Base-by-base conservation (phyloP, 2,329 filamentous ascomycete genomes). In the Nannizzia gypsea region DNA sequence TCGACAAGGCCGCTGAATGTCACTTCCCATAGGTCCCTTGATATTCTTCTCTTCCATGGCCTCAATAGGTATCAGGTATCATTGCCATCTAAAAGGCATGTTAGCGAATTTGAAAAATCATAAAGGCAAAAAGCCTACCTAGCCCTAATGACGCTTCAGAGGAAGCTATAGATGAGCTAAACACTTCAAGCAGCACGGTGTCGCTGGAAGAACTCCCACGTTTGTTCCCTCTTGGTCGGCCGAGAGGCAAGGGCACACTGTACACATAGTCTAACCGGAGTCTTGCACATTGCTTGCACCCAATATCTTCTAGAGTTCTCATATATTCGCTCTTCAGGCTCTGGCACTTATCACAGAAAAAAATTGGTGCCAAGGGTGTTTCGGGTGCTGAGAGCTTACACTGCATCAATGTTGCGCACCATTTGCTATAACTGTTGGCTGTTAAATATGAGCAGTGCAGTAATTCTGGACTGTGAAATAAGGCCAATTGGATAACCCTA, bases 331-430 rank as follows among this genome's bases (percentile, higher is more conserved):
- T 58, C 28, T 58, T 58, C n/a, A 58, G 26, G 3, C 11, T 48
- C 48, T 58, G 56, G 15, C 40, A 50, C 34, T 42, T 58, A 22
- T 58, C 40, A 28, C 56, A 58, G 28, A 31, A 31, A 31, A 36
- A 13, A 36, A 36, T 13, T 11, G n/a, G 22, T 52, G 46, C 46
- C 24, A 52, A 52, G 46, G 22, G 28, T 52, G 46, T 52, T 22
- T 52, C 22, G 28, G 46, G 24, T 20, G 46, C 13, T 6, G 22
- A 26, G 11, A 52, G 6, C 15, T 15, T 31, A 20, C 24, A 8
- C 46, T 52, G 46, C 46, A 17, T 52, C 26, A 26, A 31, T 26
- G n/a, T 28, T 52, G 8, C 15, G 46, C 31, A 36, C 9, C 13
- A n/a, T 52, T 31, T 22, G 15, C 24, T n/a, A 13, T 26, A 6